Conservation (phyloP, 129 eudicot species). For the Flaveria robusta region DNA sequence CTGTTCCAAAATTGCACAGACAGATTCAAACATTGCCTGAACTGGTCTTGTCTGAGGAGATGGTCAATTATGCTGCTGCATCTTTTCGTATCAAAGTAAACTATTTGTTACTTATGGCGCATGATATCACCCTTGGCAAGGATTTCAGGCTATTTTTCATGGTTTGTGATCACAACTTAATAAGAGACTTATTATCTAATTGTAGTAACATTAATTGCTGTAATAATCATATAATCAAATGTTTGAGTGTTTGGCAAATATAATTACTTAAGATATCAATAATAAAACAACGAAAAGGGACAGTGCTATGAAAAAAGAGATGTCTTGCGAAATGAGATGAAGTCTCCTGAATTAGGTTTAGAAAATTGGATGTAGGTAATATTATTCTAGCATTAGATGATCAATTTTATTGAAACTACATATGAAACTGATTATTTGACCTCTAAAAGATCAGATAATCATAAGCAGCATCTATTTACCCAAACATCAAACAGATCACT, state of each 20-base stretch:
- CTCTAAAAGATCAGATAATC: background rate
- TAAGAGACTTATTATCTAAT: conserved; percentile 1
- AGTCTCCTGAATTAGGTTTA: background rate
- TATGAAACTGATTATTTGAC: conserved; percentile 6
- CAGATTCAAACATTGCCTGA: conserved; percentile 75
- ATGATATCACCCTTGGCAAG: conserved; percentile 94
- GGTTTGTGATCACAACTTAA: conserved; percentile 52
- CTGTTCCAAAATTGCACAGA: conserved; percentile 45
- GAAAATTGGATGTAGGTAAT: background rate
- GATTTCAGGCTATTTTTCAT: conserved; percentile 89
- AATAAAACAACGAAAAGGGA: background rate
- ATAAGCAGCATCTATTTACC: background rate
- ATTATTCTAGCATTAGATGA: background rate
- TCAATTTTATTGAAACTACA: background rate
- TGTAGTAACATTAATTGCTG: conserved; percentile 7
- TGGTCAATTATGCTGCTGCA: conserved; percentile 94
- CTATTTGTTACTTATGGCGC: conserved; percentile 87
- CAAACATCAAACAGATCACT: background rate
- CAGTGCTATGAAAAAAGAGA: background rate
- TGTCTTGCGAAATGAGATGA: background rate
- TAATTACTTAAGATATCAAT: background rate
- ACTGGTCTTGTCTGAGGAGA: conserved; percentile 87
- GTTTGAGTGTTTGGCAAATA: background rate
- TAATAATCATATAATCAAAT: background rate
- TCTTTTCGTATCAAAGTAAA: conserved; percentile 92